phyloP scores from a whole-genome alignment of 75 land plant species.

The Isoetes taiwanensis region DNA sequence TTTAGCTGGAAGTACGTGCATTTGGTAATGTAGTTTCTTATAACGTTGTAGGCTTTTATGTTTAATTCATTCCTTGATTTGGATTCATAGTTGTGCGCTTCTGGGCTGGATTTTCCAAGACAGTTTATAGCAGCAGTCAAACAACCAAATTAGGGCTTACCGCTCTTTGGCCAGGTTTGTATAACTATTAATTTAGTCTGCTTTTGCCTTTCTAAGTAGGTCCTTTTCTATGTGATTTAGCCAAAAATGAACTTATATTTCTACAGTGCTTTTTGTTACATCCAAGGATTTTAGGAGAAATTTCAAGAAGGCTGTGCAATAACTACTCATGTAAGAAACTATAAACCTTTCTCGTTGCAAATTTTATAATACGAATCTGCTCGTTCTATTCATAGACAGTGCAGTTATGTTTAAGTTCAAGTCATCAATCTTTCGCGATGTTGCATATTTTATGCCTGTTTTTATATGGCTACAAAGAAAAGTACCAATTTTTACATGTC shows the following conservation, averaged over 20 bases:
- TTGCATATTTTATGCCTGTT: too few relatives aligned
- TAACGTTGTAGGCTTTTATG: too few relatives aligned
- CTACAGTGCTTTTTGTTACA: conserved; percentile 17
- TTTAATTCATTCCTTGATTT: not conserved
- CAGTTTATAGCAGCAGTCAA: conserved; percentile 13
- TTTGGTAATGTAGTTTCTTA: too few relatives aligned
- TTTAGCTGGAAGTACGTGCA: conserved; percentile 19
- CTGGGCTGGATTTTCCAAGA: conserved; percentile 14
- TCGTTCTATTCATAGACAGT: too few relatives aligned
- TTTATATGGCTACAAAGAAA: too few relatives aligned
- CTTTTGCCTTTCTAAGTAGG: not conserved
- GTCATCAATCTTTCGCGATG: too few relatives aligned
- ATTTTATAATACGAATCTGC: too few relatives aligned
- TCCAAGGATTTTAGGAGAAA: conserved; percentile 17
- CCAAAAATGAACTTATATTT: not conserved
- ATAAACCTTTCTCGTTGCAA: too few relatives aligned
- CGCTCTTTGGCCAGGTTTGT: conserved; percentile 24
- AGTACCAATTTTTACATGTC: too few relatives aligned
- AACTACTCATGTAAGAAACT: too few relatives aligned
- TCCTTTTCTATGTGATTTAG: not conserved
- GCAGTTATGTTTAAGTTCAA: too few relatives aligned
- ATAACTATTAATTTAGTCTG: not conserved
- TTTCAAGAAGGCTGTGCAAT: conserved; percentile 31
- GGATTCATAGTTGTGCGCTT: conserved; percentile 15
- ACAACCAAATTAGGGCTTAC: conserved; percentile 17